Percentiles rank a stretch among this genome's conserved stretches.
Evolutionary conservation across 2,329 filamentous ascomycete species (phyloP).

Genomic region (Anthostomella pinea): DNA sequence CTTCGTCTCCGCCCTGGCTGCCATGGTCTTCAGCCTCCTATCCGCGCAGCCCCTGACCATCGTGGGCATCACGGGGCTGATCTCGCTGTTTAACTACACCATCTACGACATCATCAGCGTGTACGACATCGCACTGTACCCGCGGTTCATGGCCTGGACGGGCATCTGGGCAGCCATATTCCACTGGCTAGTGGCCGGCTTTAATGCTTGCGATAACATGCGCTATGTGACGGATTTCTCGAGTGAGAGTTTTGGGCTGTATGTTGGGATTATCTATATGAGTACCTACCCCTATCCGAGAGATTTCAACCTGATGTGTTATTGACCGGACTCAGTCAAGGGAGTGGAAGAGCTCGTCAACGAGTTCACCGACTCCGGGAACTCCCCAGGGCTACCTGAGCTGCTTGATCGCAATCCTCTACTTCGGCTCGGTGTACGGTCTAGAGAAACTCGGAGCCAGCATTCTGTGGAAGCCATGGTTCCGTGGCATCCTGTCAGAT

Average conservation of each 20-base stretch:
- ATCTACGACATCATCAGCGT: conserved; percentile 54
- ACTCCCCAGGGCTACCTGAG: no score
- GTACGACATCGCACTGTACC: conserved; percentile 49
- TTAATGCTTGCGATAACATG: conserved; percentile 56
- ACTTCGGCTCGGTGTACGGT: no score
- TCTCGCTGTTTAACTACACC: conserved; percentile 56
- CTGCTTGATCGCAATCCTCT: no score
- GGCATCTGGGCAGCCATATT: conserved; percentile 56
- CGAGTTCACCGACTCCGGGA: no score
- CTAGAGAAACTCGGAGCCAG: no score
- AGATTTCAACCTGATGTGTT: no score
- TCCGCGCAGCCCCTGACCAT: conserved; percentile 54
- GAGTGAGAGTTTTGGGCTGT: conserved; percentile 51
- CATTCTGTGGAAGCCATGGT: no score
- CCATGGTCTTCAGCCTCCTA: conserved; percentile 51
- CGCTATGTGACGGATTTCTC: conserved; percentile 57
- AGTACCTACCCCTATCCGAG: no score
- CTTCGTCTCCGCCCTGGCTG: conserved; percentile 53
- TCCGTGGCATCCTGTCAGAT: no score
- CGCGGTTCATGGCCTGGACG: conserved; percentile 54
- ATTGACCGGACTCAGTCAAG: no score
- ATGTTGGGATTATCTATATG: conserved; percentile 56
- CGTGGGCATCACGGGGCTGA: conserved; percentile 54
- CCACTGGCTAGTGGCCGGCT: conserved; percentile 52
- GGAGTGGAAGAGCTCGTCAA: no score